A percentile compares a stretch with the other conserved stretches of the same genome.
phyloP scores from a whole-genome alignment of 768 basidiomycete genomes.

The Botryobasidium botryosum region DNA sequence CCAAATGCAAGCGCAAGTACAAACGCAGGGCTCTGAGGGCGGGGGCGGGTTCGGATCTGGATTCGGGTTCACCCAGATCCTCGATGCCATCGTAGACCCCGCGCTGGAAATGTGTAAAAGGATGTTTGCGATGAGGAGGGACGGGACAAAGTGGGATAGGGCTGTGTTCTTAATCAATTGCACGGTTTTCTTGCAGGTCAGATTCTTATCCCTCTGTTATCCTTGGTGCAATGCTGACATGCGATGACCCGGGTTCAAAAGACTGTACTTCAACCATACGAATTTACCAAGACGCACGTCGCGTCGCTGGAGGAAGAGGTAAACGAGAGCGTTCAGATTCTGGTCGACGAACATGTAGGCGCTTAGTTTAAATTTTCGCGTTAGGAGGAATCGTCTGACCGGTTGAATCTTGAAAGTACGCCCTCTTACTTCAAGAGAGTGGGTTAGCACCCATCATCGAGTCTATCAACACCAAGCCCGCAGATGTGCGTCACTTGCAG shows the following conservation, averaged over 20 bases:
- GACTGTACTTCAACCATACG: conserved; percentile 48
- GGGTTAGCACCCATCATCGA: conserved; percentile 25
- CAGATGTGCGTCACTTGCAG: conserved; percentile 17
- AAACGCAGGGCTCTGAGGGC: conserved; percentile 6
- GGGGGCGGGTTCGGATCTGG: too few species aligned
- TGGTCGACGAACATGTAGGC: conserved; percentile 79
- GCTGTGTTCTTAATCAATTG: conserved; percentile 78
- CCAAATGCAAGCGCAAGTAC: background rate
- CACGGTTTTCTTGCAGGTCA: conserved; percentile 61
- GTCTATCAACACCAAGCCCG: conserved; percentile 21
- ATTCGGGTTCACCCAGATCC: conserved; percentile 54
- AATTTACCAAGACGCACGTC: conserved; percentile 49
- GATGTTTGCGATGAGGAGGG: conserved; percentile 35
- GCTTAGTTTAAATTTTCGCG: conserved; percentile 8
- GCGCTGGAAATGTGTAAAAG: conserved; percentile 55
- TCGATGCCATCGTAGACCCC: conserved; percentile 77
- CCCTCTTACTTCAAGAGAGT: conserved; percentile 23
- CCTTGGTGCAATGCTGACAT: background rate
- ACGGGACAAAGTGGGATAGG: conserved; percentile 64
- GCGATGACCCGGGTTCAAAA: conserved; percentile 17
- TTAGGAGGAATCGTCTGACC: background rate
- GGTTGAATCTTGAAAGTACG: conserved; percentile 17
- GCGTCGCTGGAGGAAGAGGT: conserved; percentile 40
- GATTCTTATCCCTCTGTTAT: conserved; percentile 12
- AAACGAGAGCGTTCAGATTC: conserved; percentile 37